Evolutionary conservation across 139 green algal species (phyloP).

Genomic region (Ostreobium quekettii): DNA sequence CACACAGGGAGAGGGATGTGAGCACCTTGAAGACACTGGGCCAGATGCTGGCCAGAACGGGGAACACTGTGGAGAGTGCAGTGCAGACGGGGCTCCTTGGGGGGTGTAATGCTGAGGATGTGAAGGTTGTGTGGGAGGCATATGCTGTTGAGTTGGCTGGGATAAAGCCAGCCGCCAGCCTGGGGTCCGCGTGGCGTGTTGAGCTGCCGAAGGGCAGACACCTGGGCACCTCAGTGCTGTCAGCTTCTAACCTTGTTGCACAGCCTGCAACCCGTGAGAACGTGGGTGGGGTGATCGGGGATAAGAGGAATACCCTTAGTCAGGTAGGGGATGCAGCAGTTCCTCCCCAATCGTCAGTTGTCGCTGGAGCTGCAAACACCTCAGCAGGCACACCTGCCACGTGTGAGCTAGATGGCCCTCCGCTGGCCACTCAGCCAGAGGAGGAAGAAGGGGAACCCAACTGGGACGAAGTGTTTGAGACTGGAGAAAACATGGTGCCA

Average conservation of each 20-base stretch:
- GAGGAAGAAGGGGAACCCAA: neutral
- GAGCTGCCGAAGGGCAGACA: neutral
- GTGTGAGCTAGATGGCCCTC: neutral
- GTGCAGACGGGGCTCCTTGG: conserved; percentile 12
- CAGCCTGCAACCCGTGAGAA: neutral
- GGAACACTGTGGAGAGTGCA: conserved; percentile 10
- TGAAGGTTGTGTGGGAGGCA: conserved; percentile 16
- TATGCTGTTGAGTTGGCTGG: neutral
- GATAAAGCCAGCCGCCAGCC: conserved; percentile 5
- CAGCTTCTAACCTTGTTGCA: neutral
- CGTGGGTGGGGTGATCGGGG: no score
- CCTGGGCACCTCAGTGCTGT: neutral
- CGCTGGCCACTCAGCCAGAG: neutral
- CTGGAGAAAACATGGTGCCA: conserved; percentile 6
- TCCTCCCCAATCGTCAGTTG: no score
- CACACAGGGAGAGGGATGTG: neutral
- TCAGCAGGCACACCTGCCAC: neutral
- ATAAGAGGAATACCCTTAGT: no score
- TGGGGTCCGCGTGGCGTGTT: neutral
- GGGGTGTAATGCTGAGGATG: conserved; percentile 19
- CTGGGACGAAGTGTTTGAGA: conserved; percentile 15
- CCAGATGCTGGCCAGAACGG: conserved; percentile 13
- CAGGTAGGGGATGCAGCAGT: no score
- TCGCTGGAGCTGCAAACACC: neutral
- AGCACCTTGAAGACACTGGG: conserved; percentile 14